These are phyloP conservation scores for Starmerella vaccinii DNA, from an alignment of 805 yeast species.

Conservation along the genomic window DNA sequence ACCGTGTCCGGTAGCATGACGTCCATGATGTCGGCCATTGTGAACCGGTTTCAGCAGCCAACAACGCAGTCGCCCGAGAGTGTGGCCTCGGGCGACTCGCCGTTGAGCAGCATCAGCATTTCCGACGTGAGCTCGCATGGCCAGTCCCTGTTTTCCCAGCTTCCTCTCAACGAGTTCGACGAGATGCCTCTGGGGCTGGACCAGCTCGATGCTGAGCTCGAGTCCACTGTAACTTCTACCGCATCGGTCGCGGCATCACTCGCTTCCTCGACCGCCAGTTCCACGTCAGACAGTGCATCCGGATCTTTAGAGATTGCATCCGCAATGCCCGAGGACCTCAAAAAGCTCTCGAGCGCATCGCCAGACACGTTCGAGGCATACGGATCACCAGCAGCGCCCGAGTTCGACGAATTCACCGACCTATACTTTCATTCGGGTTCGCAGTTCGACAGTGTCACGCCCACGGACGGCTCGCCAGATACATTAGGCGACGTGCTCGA, in stretches of 20 bases:
- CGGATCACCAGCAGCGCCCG: slow-evolving; percentile 1
- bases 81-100: background rate
- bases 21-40: slow-evolving; percentile 3
- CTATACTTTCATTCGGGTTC: slow-evolving; percentile 11
- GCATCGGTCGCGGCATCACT: background rate
- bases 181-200: background rate
- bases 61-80: background rate
- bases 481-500: background rate
- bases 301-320: background rate
- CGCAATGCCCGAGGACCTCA: background rate
- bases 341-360: background rate
- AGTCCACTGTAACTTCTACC: background rate
- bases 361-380: background rate
- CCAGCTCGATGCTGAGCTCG: background rate
- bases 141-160: background rate
- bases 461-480: background rate
- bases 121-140: background rate
- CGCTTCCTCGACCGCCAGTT: background rate
- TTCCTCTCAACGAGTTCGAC: background rate
- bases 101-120: background rate
- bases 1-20: background rate
- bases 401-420: slow-evolving; percentile 15
- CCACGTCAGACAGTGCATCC: background rate
- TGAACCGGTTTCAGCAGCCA: background rate
- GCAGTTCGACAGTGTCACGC: background rate